Evolutionary conservation across 2,329 filamentous ascomycete genomes (phyloP), one percentile per base, ranked within the genome.

Genomic region (Penicillium freii): DNA sequence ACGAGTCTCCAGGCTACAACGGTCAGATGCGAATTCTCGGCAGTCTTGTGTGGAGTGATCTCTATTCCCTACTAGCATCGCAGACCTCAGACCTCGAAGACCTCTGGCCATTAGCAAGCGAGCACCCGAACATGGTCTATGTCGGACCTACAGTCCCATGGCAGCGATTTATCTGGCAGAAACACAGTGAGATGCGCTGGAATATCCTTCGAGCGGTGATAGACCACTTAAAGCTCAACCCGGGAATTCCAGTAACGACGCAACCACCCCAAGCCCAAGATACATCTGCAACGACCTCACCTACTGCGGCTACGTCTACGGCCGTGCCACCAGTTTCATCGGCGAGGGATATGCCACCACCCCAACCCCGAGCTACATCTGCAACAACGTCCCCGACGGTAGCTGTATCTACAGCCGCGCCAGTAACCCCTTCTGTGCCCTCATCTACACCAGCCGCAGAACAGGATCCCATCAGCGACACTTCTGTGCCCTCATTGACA

Each of bases 21-120:
- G 69, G 69, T 9, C 58, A 64, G 21, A 64, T 73, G 62, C 68
- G 68, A 9, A 64, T 73, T 23, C 59, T 68, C 13, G 68, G 67
- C 19, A 70, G 62, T 25, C 56, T 73, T 5, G 47, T 73, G 11
- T 72, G 70, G 68, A 61, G 65, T 15, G 70, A 73, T 40, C 44
- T 73, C 1, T 69, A 62, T 38, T 64, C 68, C 1, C 43, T 63
- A 45, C 39, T 65, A 0, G 23, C 48, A 9, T 49, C 64, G 13
- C 59, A 68, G 40, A 50, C 58, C 2, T 53, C 55, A 10, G 11
- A 29, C 6, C 42, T 70, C 4, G 57, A 61, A 46, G 62, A 68
- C 19, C 25, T 69, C 38, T 73, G 68, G 68, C 69, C 67, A 15
- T 52, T 71, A 10, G 69, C 69, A 27, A 64, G 66, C 38, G 56